Percentiles rank a stretch among this genome's conserved stretches.
Evolutionary conservation across 768 basidiomycete genomes (phyloP).

Genomic region (Phlebiopsis gigantea): DNA sequence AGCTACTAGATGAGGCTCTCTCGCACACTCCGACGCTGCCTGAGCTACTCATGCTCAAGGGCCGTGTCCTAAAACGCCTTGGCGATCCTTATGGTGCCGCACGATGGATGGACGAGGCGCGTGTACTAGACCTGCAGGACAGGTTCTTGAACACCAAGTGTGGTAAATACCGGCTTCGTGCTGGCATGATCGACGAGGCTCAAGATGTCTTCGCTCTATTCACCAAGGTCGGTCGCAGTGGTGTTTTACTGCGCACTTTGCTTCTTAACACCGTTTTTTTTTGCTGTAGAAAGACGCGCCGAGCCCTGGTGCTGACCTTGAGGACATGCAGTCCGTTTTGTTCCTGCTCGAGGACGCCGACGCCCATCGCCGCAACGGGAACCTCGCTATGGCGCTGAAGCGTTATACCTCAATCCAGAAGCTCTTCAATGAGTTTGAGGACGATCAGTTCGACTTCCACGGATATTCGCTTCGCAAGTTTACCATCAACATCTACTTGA

Average conservation of each 20-base stretch:
- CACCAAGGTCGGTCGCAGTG: slow-evolving; percentile 76
- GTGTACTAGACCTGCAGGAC: slow-evolving; percentile 88
- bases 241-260: no score
- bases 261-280: no score
- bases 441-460: slow-evolving; percentile 98
- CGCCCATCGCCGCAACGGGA: slow-evolving; percentile 57
- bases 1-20: slow-evolving; percentile 60
- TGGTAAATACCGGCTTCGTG: slow-evolving; percentile 85
- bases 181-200: slow-evolving; percentile 76
- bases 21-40: slow-evolving; percentile 91
- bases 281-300: slow-evolving; percentile 86
- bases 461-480: slow-evolving; percentile 88
- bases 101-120: slow-evolving; percentile 70
- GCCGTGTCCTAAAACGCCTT: slow-evolving; percentile 77
- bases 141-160: slow-evolving; percentile 91
- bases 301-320: slow-evolving; percentile 71
- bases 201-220: slow-evolving; percentile 74
- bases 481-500: slow-evolving; percentile 79
- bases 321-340: slow-evolving; percentile 93
- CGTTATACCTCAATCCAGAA: slow-evolving; percentile 72
- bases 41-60: slow-evolving; percentile 79
- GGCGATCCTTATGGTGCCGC: slow-evolving; percentile 80
- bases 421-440: slow-evolving; percentile 85
- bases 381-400: slow-evolving; percentile 77
- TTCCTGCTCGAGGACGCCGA: slow-evolving; percentile 82